Conservation (phyloP, 371 early-diverging fungal species). For the Globomyces sp. region DNA sequence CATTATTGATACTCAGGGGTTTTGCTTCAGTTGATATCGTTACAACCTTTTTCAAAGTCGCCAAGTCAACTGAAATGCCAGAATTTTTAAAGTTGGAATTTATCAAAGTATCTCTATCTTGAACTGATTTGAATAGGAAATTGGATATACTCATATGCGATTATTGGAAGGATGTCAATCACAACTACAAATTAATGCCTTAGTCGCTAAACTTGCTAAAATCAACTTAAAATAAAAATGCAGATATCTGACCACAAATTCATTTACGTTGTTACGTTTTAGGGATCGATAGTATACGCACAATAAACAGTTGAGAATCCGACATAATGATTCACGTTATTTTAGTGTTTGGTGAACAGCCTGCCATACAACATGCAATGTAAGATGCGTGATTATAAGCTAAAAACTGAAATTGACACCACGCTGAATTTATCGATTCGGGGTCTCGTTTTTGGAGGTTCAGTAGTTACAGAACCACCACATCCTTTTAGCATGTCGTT, state of each 20-base stretch:
- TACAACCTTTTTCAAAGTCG: slow-evolving; percentile 84
- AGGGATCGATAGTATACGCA: no score
- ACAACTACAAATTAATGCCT: slow-evolving; percentile 75
- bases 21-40: slow-evolving; percentile 90
- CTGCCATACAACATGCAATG: no score
- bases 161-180: slow-evolving; percentile 80
- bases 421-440: no score
- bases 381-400: no score
- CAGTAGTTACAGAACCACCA: no score
- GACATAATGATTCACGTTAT: no score
- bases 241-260: not conserved
- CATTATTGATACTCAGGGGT: slow-evolving; percentile 48
- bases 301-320: no score
- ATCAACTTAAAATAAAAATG: slow-evolving; percentile 4
- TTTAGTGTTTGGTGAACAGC: no score
- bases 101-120: slow-evolving; percentile 60
- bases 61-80: slow-evolving; percentile 66
- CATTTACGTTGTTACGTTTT: not conserved
- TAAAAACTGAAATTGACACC: no score
- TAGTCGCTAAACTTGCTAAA: slow-evolving; percentile 64
- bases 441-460: no score
- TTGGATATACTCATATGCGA: slow-evolving; percentile 82
- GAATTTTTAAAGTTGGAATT: slow-evolving; percentile 78
- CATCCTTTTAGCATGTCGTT: no score
- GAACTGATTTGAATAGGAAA: slow-evolving; percentile 56